Evolutionary conservation across 2,329 filamentous ascomycete species (phyloP), one percentile per base, ranked within the genome.

Genomic region (Scytalidium lignicola): DNA sequence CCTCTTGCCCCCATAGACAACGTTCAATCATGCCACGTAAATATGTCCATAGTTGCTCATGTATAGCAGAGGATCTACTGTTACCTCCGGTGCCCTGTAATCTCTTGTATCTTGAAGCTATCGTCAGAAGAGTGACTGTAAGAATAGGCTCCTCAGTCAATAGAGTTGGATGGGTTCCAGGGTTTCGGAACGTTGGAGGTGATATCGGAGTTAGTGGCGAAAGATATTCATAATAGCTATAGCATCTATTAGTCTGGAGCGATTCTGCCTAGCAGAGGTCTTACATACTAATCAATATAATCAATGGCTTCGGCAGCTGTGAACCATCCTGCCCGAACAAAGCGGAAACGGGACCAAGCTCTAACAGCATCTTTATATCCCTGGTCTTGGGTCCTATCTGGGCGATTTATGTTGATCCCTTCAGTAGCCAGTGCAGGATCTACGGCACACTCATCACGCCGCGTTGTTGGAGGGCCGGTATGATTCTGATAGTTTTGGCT

Each of bases 271-370:
- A 40, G 20, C 8, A 42, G 18, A 17, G 41, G 37, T 15, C 17
- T 39, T 29, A 70, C 82, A 62, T 76, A 88, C 85, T 97, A 97
- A 65, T 91, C 85, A 55, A 99, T 88, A 63, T 97, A 97, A 41
- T 86, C 84, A 66, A 97, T 91, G 19, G 90, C 92, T 68, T 99
- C 93, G 56, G 88, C 83, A 0, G 92, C 88, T 0, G 90, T 95
- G 66, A 99, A 93, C 92, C 92, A 97, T 9, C 93, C 93, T 8
- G 90, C 90, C 47, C 90, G 84, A n/a, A 97, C 92, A 64, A 97
- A 97, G 41, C 91, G 85, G 65, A 96, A 91, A 55, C 90, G 78
- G 2, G 85, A 83, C 93, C 93, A 99, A n/a, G 90, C 86, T 60
- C 82, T 84, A 51, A 96, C 71, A 0, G 91, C 91, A 50, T 87